phyloP scores from a whole-genome alignment of 257 asterid genomes.

The Penstemon newberryi region DNA sequence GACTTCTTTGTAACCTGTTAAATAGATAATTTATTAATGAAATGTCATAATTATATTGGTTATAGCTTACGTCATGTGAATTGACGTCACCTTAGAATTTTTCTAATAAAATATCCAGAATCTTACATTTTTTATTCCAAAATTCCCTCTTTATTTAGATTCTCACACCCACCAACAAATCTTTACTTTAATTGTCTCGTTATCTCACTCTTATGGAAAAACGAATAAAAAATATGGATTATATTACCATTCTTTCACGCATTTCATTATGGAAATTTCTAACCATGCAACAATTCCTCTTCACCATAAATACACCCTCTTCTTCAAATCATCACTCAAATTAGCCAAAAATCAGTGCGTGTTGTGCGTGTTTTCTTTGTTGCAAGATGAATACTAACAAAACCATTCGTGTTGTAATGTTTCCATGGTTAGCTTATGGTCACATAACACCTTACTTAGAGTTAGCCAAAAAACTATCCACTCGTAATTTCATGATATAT shows the following conservation, averaged over 20 bases:
- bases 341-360: too few relatives aligned
- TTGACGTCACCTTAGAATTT: too few relatives aligned
- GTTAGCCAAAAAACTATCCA: conserved; percentile 46
- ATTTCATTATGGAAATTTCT: not conserved
- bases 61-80: too few relatives aligned
- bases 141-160: not conserved
- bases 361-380: too few relatives aligned
- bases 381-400: too few relatives aligned
- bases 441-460: conserved; percentile 54
- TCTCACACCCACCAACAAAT: not conserved
- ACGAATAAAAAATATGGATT: not conserved
- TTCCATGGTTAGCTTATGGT: conserved; percentile 55
- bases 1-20: too few relatives aligned
- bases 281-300: conserved; percentile 7
- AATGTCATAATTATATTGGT: too few relatives aligned
- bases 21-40: too few relatives aligned
- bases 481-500: conserved; percentile 33
- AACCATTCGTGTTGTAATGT: conserved; percentile 34
- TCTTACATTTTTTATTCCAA: not conserved
- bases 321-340: too few relatives aligned
- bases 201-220: conserved; percentile 1
- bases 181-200: not conserved
- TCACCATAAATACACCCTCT: conserved; percentile 12
- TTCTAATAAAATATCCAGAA: not conserved
- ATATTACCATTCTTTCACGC: not conserved